These are phyloP conservation scores for Teunomyces stri DNA, from an alignment of 805 yeast species.

Conservation along the genomic window DNA sequence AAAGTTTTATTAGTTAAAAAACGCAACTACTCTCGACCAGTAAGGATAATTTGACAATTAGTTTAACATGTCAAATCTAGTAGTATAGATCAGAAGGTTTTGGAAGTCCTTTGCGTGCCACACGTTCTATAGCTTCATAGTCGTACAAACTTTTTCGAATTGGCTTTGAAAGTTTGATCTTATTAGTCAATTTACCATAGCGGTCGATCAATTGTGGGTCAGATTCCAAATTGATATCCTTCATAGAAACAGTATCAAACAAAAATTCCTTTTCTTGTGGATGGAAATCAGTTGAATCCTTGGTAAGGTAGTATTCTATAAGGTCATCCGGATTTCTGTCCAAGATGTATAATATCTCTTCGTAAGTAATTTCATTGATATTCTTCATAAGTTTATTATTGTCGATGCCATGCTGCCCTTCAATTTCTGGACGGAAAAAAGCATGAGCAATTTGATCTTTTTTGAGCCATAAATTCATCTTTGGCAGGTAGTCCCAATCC, in stretches of 20 bases:
- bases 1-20: neutral
- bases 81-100: neutral
- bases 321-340: slow-evolving; percentile 24
- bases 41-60: no score
- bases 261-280: slow-evolving; percentile 19
- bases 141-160: slow-evolving; percentile 10
- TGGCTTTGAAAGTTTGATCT: slow-evolving; percentile 7
- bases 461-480: slow-evolving; percentile 55
- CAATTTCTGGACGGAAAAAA: slow-evolving; percentile 19
- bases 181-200: slow-evolving; percentile 7
- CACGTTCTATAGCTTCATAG: slow-evolving; percentile 7
- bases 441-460: slow-evolving; percentile 23
- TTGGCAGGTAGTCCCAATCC: slow-evolving; percentile 45
- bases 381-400: neutral
- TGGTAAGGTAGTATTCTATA: slow-evolving; percentile 25
- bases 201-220: neutral
- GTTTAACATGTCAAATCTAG: neutral
- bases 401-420: slow-evolving; percentile 8
- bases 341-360: slow-evolving; percentile 25
- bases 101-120: slow-evolving; percentile 4
- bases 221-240: neutral
- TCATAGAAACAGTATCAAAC: slow-evolving; percentile 10
- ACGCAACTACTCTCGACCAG: neutral
- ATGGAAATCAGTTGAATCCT: slow-evolving; percentile 33
- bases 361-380: slow-evolving; percentile 14